Evolutionary conservation across 129 eudicot genomes (phyloP), one percentile per base, ranked within the genome.

Genomic region (Rutidosis leptorrhynchoides): DNA sequence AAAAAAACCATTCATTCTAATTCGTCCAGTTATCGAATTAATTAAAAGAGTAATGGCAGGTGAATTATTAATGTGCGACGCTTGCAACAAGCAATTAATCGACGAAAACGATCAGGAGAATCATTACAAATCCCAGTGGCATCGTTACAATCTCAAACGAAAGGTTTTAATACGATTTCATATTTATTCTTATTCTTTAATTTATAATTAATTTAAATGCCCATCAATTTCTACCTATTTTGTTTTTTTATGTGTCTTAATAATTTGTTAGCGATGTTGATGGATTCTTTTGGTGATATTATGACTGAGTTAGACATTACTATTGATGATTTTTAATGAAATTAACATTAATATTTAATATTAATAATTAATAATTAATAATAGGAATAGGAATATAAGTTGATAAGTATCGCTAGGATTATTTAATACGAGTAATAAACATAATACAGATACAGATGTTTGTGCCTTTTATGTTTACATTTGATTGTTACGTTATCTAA

Each of bases 131-230:
- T 94, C 97, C 10, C 95, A 89, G 46, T 89, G 99, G 99, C 97
- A 94, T 68, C 96, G 96, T 7, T 93, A 89, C 90, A 94, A 94
- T 61, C 95, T 94, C 77, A 86, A 89, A 75, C 97, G 99, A 86
- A 89, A 89, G 99, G 99, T 91, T 4, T n/a, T 20, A 2, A 0
- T 7, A 7, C 1, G 7, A 53, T 20, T 24, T 2, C 30, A 2
- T 5, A 15, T 35, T 40, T 45, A 29, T 2, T 49, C 10, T 19
- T n/a, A 0, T 48, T 17, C 6, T 48, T n/a, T n/a, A n/a, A n/a
- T n/a, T n/a, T n/a, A n/a, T n/a, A n/a, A 1, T 1, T n/a, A 5
- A 48, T 17, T 16, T 48, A 5, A 33, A 33, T 46, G 7, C 20
- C 9, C 0, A 0, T 46, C 22, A 17, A 46, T 46, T 46, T 46